A percentile compares a stretch with the other conserved stretches of the same genome.
phyloP scores from a whole-genome alignment of 225 moss, liverwort and hornwort genomes.

The Bryoerythrophyllum caledonicum region DNA sequence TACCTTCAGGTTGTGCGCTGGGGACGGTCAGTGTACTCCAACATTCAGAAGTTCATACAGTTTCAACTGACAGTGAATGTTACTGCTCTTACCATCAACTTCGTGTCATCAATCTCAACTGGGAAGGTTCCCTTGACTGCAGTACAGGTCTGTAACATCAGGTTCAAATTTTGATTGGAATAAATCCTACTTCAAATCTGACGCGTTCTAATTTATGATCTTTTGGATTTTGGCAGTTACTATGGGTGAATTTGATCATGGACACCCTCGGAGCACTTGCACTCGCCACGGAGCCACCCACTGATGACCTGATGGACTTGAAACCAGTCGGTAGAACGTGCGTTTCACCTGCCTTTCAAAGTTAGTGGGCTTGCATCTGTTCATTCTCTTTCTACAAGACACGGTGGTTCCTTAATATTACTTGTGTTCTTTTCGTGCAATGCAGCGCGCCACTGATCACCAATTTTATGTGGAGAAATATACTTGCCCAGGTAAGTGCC shows the following conservation, averaged over 20 bases:
- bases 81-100: conserved; percentile 66
- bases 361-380: background rate
- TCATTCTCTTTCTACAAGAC: background rate
- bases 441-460: conserved; percentile 74
- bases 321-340: conserved; percentile 54
- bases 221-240: conserved; percentile 38
- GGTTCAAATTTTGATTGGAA: background rate
- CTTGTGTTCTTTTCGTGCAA: background rate
- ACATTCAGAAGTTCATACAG: conserved; percentile 82
- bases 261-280: conserved; percentile 83
- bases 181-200: background rate
- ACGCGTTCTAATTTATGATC: background rate
- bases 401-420: conserved; percentile 11
- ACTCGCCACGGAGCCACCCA: conserved; percentile 77
- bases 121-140: conserved; percentile 74
- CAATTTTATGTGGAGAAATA: conserved; percentile 79
- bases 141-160: conserved; percentile 55
- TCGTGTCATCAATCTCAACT: conserved; percentile 52
- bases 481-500: conserved; percentile 52
- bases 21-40: conserved; percentile 79
- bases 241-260: conserved; percentile 89
- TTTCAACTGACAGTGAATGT: conserved; percentile 80
- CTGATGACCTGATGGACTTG: conserved; percentile 69
- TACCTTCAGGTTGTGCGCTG: conserved; percentile 64
- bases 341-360: background rate